phyloP scores from a whole-genome alignment of 2,329 filamentous ascomycete genomes.

The Aureobasidium sp. region DNA sequence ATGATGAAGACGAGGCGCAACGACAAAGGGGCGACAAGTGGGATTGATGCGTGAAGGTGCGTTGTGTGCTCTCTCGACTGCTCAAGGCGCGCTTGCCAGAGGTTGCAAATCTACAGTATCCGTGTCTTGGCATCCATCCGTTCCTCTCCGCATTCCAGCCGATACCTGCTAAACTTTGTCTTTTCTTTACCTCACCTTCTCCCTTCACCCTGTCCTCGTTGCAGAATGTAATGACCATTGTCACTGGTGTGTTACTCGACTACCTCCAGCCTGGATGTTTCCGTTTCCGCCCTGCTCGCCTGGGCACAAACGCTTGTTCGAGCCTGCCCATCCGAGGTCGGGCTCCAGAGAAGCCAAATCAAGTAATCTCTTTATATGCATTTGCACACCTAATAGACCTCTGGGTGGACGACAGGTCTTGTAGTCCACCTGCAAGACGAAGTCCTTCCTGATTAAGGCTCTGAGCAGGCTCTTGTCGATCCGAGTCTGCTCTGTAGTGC shows the following conservation, averaged over 20 bases:
- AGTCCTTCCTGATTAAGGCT: not conserved
- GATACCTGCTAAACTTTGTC: not conserved
- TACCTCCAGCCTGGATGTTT: not conserved
- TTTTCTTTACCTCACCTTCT: conserved; percentile 2
- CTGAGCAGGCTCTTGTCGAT: not conserved
- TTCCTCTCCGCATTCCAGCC: not conserved
- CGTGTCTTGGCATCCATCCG: not conserved
- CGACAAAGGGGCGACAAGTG: conserved; percentile 5
- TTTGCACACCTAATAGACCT: too few species aligned
- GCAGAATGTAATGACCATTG: not conserved
- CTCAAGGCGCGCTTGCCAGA: conserved; percentile 9
- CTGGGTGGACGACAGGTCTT: too few species aligned
- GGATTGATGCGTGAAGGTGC: conserved; percentile 2
- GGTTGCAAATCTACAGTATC: conserved; percentile 10
- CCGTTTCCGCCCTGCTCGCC: not conserved
- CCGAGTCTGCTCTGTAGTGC: not conserved
- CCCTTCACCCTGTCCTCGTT: not conserved
- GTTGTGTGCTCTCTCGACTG: conserved; percentile 10
- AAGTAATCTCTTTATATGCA: too few species aligned
- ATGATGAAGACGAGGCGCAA: conserved; percentile 29
- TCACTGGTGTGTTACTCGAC: not conserved
- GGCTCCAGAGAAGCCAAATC: too few species aligned
- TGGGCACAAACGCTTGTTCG: not conserved
- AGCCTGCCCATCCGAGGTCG: not conserved
- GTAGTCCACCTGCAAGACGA: not conserved